phyloP scores from a whole-genome alignment of 2,329 filamentous ascomycete species.

The Diaporthe eres region DNA sequence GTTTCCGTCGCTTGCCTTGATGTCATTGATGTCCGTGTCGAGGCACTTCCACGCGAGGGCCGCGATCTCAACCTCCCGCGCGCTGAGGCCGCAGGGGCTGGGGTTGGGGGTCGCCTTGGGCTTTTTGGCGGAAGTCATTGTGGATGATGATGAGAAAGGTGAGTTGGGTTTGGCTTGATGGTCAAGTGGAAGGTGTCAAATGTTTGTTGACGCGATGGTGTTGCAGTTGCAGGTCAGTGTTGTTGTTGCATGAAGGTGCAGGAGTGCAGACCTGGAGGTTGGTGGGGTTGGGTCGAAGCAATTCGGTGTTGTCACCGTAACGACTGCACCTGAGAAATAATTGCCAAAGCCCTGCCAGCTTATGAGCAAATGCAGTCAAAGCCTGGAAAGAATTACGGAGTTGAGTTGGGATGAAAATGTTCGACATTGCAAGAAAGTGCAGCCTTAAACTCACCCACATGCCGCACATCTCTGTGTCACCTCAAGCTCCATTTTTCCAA shows the following conservation, averaged over 20 bases:
- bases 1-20: neutral
- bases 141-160: neutral
- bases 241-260: conserved; percentile 2
- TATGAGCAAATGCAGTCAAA: neutral
- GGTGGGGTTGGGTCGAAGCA: neutral
- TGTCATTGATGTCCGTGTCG: conserved; percentile 1
- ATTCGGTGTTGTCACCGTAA: neutral
- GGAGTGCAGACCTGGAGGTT: neutral
- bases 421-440: neutral
- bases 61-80: conserved; percentile 8
- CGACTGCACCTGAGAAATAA: neutral
- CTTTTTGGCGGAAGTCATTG: neutral
- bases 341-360: neutral
- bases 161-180: neutral
- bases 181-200: neutral
- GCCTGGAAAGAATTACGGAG: neutral
- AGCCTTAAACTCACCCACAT: neutral
- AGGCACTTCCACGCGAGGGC: conserved; percentile 18
- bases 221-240: neutral
- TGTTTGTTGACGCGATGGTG: neutral
- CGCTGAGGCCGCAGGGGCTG: conserved; percentile 8
- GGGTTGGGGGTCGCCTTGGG: neutral
- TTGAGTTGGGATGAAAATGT: neutral
- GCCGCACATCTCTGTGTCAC: too few relatives aligned
- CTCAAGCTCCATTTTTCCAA: too few relatives aligned